These are phyloP conservation scores for Tetracladium setigerum DNA, from an alignment of 495 filamentous ascomycete genomes.

Conservation along the genomic window DNA sequence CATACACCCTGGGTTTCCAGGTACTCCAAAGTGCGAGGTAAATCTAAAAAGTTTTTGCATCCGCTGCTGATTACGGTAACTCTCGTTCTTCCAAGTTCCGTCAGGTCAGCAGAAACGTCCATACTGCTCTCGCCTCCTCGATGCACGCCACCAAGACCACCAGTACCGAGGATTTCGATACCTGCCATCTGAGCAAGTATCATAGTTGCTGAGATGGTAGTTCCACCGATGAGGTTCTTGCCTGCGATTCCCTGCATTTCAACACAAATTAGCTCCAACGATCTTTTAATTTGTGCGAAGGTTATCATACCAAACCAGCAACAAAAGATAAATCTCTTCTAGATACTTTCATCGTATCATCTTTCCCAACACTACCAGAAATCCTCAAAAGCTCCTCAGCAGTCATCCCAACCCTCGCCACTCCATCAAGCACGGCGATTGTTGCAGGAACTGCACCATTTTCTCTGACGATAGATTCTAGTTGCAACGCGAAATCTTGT, in stretches of 20 bases:
- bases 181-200: slow-evolving; percentile 79
- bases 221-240: slow-evolving; percentile 71
- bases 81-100: slow-evolving; percentile 82
- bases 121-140: slow-evolving; percentile 76
- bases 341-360: slow-evolving; percentile 70
- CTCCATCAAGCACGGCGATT: slow-evolving; percentile 73
- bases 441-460: slow-evolving; percentile 91
- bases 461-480: slow-evolving; percentile 69
- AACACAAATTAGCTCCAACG: not conserved
- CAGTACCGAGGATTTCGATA: slow-evolving; percentile 89
- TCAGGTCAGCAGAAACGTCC: slow-evolving; percentile 93
- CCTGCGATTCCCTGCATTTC: slow-evolving; percentile 50
- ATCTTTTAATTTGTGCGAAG: not conserved
- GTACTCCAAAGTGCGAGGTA: slow-evolving; percentile 84
- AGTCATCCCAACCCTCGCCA: slow-evolving; percentile 71
- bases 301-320: slow-evolving; percentile 58
- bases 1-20: slow-evolving; percentile 88
- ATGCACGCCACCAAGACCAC: slow-evolving; percentile 79
- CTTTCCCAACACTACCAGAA: slow-evolving; percentile 52
- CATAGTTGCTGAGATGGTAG: slow-evolving; percentile 91
- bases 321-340: slow-evolving; percentile 78
- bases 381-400: slow-evolving; percentile 65
- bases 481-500: slow-evolving; percentile 56
- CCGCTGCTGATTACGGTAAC: slow-evolving; percentile 85
- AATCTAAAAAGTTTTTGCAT: slow-evolving; percentile 92